A percentile compares a stretch with the other conserved stretches of the same genome.
Evolutionary conservation across 148 eudicot species (phyloP).

Genomic region (Silene uniflora): DNA sequence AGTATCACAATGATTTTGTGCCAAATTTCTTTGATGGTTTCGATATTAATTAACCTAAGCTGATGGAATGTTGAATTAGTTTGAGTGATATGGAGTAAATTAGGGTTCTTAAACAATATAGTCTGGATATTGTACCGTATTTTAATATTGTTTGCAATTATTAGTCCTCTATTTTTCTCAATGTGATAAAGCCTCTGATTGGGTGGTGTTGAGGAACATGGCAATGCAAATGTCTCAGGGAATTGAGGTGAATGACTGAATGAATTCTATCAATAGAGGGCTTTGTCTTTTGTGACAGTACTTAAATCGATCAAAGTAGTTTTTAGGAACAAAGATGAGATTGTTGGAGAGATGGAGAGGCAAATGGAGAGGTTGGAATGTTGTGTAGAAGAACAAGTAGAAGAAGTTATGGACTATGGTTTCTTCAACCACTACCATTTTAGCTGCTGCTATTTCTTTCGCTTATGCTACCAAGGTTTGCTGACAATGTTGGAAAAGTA

Average conservation of each 20-base stretch:
- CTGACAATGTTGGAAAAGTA: slow-evolving; percentile 7
- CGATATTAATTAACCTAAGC: too few relatives aligned
- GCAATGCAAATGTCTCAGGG: slow-evolving; percentile 24
- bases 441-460: slow-evolving; percentile 68
- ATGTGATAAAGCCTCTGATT: too few relatives aligned
- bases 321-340: slow-evolving; percentile 41
- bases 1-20: too few relatives aligned
- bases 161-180: too few relatives aligned
- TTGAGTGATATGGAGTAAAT: too few relatives aligned
- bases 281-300: slow-evolving; percentile 33
- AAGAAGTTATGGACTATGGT: slow-evolving; percentile 71
- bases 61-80: too few relatives aligned
- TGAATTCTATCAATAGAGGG: slow-evolving; percentile 2
- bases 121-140: too few relatives aligned
- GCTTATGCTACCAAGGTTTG: slow-evolving; percentile 62
- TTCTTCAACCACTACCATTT: slow-evolving; percentile 66
- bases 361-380: slow-evolving; percentile 46
- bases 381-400: slow-evolving; percentile 46
- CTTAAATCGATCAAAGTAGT: slow-evolving; percentile 52
- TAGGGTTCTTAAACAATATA: too few relatives aligned
- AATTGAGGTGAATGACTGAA: slow-evolving; percentile 7
- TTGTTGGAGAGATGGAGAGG: slow-evolving; percentile 54
- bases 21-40: too few relatives aligned
- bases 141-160: too few relatives aligned
- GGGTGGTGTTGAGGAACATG: slow-evolving; percentile 41